These are phyloP conservation scores for Hyphopichia fennica DNA, from an alignment of 1,139 yeast species.

Conservation along the genomic window DNA sequence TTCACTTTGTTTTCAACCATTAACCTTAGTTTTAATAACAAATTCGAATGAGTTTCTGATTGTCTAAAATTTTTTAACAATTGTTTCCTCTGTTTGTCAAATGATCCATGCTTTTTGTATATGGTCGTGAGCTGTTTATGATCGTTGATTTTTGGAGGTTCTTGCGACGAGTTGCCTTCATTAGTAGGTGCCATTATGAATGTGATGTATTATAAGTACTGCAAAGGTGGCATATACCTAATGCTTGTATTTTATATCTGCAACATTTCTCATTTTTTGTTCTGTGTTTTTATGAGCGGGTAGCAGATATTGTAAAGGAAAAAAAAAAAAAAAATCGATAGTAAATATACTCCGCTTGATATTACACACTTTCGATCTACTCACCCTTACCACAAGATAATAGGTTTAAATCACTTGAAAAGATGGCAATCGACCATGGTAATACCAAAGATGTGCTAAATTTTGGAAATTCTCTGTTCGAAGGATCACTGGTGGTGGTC, in stretches of 20 bases:
- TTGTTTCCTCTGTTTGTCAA: slow-evolving; percentile 46
- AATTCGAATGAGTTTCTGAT: slow-evolving; percentile 43
- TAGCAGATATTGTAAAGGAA: too few relatives aligned
- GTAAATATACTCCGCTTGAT: too few relatives aligned
- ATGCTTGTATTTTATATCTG: too few relatives aligned
- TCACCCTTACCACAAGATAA: too few relatives aligned
- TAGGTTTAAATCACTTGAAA: too few relatives aligned
- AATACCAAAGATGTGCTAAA: neutral
- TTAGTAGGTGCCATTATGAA: neutral
- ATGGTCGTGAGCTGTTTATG: slow-evolving; percentile 41
- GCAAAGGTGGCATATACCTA: too few relatives aligned
- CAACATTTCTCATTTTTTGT: too few relatives aligned
- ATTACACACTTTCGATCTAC: too few relatives aligned
- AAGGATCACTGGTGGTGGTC: neutral
- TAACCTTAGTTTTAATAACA: slow-evolving; percentile 41
- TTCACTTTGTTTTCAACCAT: slow-evolving; percentile 49
- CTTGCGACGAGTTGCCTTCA: neutral
- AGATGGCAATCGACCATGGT: neutral
- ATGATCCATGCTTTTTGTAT: slow-evolving; percentile 52
- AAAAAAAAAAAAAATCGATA: too few relatives aligned
- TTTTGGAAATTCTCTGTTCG: neutral
- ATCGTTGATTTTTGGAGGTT: slow-evolving; percentile 18
- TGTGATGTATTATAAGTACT: too few relatives aligned
- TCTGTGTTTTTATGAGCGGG: too few relatives aligned
- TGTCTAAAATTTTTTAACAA: slow-evolving; percentile 45